Evolutionary conservation across 192 early-diverging fungal genomes (phyloP).

Genomic region (Dissophora ornata): DNA sequence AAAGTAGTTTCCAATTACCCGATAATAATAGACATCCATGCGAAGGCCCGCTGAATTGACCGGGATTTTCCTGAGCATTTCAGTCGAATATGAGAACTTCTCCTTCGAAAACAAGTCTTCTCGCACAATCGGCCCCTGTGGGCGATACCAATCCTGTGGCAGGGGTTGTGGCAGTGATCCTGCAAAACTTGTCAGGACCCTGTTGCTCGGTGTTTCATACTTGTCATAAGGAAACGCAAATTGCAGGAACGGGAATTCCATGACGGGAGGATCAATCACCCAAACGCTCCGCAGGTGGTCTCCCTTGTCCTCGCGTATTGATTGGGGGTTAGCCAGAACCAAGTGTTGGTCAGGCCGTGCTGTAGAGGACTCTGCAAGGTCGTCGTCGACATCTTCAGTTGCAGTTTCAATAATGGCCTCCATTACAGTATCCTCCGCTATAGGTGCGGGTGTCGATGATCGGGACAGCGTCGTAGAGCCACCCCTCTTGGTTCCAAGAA

Average conservation of each 20-base stretch:
- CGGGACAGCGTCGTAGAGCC: not conserved
- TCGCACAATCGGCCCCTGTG: not conserved
- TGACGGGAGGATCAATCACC: not conserved
- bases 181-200: not conserved
- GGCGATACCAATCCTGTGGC: slow-evolving; percentile 16
- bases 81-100: slow-evolving; percentile 17
- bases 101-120: slow-evolving; percentile 29
- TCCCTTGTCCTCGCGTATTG: not conserved
- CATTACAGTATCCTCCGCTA: not conserved
- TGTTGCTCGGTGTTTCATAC: slow-evolving; percentile 4
- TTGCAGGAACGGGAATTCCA: slow-evolving; percentile 29
- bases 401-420: not conserved
- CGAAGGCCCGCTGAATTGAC: not conserved
- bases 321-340: too few species aligned
- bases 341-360: too few species aligned
- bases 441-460: not conserved
- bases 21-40: slow-evolving; percentile 33
- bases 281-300: not conserved
- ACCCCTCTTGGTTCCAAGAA: not conserved
- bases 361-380: too few species aligned
- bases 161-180: not conserved
- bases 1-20: slow-evolving; percentile 1
- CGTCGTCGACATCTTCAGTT: too few species aligned
- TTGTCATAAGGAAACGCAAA: slow-evolving; percentile 21
- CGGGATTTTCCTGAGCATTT: slow-evolving; percentile 4